Conservation (phyloP, 1,284 basidiomycete genomes). For the Mycena sp. region DNA sequence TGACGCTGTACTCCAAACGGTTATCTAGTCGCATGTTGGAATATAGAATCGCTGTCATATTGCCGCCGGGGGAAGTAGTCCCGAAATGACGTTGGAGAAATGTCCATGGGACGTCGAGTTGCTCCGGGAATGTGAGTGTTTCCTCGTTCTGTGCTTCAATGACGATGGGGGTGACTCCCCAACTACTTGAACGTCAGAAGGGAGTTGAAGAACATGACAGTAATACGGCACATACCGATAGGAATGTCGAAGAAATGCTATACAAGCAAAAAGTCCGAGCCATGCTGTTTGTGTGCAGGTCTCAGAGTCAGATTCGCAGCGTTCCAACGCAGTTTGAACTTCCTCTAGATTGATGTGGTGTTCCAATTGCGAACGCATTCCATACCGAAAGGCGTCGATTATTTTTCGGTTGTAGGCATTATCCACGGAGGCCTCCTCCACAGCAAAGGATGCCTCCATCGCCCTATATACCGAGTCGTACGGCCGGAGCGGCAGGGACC, state of each 20-base stretch:
- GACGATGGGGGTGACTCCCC: slow-evolving; percentile 34
- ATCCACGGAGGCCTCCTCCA: slow-evolving; percentile 30
- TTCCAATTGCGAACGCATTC: slow-evolving; percentile 24
- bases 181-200: slow-evolving; percentile 13
- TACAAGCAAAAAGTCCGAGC: slow-evolving; percentile 30
- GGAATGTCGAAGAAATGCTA: slow-evolving; percentile 31
- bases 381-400: slow-evolving; percentile 30
- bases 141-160: slow-evolving; percentile 34
- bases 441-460: slow-evolving; percentile 30
- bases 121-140: slow-evolving; percentile 27
- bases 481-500: slow-evolving; percentile 24
- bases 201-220: not conserved
- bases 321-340: slow-evolving; percentile 27
- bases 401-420: slow-evolving; percentile 29
- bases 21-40: slow-evolving; percentile 27
- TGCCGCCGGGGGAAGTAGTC: slow-evolving; percentile 31
- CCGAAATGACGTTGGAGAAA: slow-evolving; percentile 31
- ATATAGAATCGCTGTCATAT: slow-evolving; percentile 33
- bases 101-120: slow-evolving; percentile 29
- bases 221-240: slow-evolving; percentile 31
- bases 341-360: slow-evolving; percentile 20
- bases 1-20: slow-evolving; percentile 32
- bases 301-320: slow-evolving; percentile 22
- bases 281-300: slow-evolving; percentile 29
- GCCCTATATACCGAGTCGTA: slow-evolving; percentile 28